A percentile compares a stretch with the other conserved stretches of the same genome.
These are phyloP conservation scores for Aureobasidium pullulans DNA, from an alignment of 2,329 filamentous ascomycete genomes.

Conservation along the genomic window DNA sequence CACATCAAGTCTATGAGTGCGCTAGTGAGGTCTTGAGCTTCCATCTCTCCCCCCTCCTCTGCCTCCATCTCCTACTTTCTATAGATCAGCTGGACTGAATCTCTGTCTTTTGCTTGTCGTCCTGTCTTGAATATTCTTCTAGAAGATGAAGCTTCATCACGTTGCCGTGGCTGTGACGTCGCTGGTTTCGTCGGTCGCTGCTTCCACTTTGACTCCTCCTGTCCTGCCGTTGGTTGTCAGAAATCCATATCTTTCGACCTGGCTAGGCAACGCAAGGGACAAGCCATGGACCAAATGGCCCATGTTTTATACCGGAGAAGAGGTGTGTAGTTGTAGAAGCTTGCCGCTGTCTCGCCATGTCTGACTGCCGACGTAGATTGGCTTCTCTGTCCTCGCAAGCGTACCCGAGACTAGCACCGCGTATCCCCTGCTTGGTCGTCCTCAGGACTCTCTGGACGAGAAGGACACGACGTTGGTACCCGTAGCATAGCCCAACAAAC, in stretches of 20 bases:
- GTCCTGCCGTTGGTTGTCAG: conserved; percentile 45
- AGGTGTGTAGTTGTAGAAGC: conserved; percentile 33
- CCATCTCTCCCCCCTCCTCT: background rate
- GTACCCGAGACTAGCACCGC: conserved; percentile 52
- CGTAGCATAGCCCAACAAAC: too few relatives aligned
- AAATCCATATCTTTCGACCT: conserved; percentile 46
- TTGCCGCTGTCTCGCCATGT: background rate
- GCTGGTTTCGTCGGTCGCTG: conserved; percentile 23
- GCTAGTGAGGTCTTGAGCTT: conserved; percentile 6
- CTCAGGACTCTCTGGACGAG: conserved; percentile 53
- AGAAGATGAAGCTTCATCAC: conserved; percentile 18
- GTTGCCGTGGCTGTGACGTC: conserved; percentile 2
- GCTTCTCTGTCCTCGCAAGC: conserved; percentile 56
- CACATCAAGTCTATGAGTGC: conserved; percentile 3
- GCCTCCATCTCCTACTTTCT: background rate
- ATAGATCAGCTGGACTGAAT: conserved; percentile 3
- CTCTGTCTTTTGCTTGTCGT: background rate
- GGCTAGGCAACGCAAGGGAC: conserved; percentile 59
- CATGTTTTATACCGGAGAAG: conserved; percentile 71
- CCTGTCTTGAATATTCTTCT: background rate
- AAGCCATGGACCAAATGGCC: conserved; percentile 79
- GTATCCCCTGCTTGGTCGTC: conserved; percentile 58
- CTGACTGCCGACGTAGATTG: conserved; percentile 37
- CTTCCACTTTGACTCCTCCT: conserved; percentile 49
- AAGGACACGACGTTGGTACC: conserved; percentile 31